Percentiles rank a stretch among this genome's conserved stretches.
These are phyloP conservation scores for Penicillium diatomitis DNA, from an alignment of 495 filamentous ascomycete genomes.

Conservation along the genomic window DNA sequence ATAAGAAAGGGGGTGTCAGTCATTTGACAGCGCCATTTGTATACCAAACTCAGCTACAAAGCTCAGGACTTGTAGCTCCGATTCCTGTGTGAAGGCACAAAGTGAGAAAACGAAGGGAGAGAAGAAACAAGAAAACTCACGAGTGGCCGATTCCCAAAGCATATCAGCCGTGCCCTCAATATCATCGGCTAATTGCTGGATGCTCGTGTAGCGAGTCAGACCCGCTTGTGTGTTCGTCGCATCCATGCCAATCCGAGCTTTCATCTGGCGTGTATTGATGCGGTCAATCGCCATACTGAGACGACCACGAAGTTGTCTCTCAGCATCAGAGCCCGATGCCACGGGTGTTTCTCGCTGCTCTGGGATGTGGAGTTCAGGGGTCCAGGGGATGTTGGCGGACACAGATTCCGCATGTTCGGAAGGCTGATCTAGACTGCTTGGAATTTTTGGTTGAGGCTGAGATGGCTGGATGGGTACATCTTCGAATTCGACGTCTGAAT, in stretches of 20 bases:
- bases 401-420: background rate
- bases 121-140: conserved; percentile 39
- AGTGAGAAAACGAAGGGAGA: too few relatives aligned
- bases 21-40: background rate
- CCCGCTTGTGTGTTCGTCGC: conserved; percentile 30
- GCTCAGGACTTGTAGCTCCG: too few relatives aligned
- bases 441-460: background rate
- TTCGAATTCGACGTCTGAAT: conserved; percentile 16
- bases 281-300: conserved; percentile 12
- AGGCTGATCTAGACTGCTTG: background rate
- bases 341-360: conserved; percentile 46
- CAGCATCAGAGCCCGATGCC: conserved; percentile 62
- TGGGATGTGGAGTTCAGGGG: conserved; percentile 9
- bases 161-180: conserved; percentile 64
- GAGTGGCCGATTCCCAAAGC: conserved; percentile 74
- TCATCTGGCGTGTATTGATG: conserved; percentile 41
- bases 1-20: background rate
- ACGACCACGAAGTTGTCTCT: conserved; percentile 38
- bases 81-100: too few relatives aligned
- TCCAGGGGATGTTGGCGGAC: conserved; percentile 4
- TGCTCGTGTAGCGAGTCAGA: conserved; percentile 55
- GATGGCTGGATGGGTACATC: conserved; percentile 10
- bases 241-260: conserved; percentile 48
- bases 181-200: conserved; percentile 60
- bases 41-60: background rate